A percentile compares a stretch with the other conserved stretches of the same genome.
Evolutionary conservation across 2,329 filamentous ascomycete species (phyloP).

Genomic region (Corinectria fuckeliana): DNA sequence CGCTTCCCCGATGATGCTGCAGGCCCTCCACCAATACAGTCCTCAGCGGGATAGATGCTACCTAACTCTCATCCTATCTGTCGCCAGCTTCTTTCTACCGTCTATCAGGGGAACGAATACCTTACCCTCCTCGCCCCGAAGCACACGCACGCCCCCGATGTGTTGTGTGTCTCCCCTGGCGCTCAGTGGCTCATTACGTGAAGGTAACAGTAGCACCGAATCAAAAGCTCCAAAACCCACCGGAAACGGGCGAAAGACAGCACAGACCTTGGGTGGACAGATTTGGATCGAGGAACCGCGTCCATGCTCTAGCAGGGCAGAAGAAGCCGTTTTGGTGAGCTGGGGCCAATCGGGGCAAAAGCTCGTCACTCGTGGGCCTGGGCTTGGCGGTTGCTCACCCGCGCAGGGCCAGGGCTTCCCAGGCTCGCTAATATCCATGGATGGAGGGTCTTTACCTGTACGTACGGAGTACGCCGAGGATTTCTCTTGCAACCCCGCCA

Average conservation of each 20-base stretch:
- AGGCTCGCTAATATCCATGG: not conserved
- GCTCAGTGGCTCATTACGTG: constrained; percentile 15
- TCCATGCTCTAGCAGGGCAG: constrained; percentile 22
- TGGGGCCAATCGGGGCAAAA: constrained; percentile 38
- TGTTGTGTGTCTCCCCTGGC: constrained; percentile 13
- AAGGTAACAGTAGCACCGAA: constrained; percentile 12
- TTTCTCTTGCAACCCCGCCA: constrained; percentile 2
- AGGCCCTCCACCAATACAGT: constrained; percentile 19
- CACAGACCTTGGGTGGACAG: constrained; percentile 18
- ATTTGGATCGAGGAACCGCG: constrained; percentile 22
- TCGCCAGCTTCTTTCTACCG: not conserved
- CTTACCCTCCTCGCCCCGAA: constrained; percentile 4
- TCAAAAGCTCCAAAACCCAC: constrained; percentile 7
- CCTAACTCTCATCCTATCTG: constrained; percentile 13
- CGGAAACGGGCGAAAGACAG: constrained; percentile 1
- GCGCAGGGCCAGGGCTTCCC: not conserved
- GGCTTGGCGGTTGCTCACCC: constrained; percentile 16
- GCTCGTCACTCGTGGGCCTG: constrained; percentile 31
- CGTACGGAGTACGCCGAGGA: constrained; percentile 1
- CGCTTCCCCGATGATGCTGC: constrained; percentile 19
- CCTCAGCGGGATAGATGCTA: constrained; percentile 12
- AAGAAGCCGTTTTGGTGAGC: constrained; percentile 21
- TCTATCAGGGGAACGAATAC: constrained; percentile 2
- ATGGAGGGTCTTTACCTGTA: too few relatives aligned
- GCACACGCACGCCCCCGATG: not conserved